A percentile compares a stretch with the other conserved stretches of the same genome.
Conservation (phyloP, 768 basidiomycete species). For the button mushroom (Agaricus bisporus) region DNA sequence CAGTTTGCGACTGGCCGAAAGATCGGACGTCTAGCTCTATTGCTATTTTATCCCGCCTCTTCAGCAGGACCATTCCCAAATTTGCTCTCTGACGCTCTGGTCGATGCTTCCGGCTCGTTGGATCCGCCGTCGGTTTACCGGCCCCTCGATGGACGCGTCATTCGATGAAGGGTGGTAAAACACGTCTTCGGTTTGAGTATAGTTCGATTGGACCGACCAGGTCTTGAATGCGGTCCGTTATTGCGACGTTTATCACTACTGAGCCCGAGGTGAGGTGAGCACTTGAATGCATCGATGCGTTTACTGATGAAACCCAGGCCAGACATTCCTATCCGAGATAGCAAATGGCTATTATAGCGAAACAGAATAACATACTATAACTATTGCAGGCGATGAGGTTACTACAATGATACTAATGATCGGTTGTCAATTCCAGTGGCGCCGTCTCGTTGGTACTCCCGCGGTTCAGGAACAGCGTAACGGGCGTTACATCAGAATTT, state of each 20-base stretch:
- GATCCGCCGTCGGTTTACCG: constrained; percentile 13
- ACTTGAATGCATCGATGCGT: constrained; percentile 1
- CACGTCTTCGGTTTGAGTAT: constrained; percentile 63
- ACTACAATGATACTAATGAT: not conserved
- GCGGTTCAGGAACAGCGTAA: not conserved
- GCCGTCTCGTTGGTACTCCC: not conserved
- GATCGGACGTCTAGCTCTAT: constrained; percentile 6
- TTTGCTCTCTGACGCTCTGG: too few species aligned
- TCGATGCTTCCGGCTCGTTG: too few species aligned
- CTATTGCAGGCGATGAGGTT: not conserved
- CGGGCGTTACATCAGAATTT: not conserved
- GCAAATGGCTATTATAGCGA: not conserved
- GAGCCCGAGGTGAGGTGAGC: constrained; percentile 40
- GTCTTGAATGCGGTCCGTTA: constrained; percentile 77
- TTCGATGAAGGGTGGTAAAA: constrained; percentile 76
- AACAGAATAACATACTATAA: not conserved
- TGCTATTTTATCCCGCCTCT: constrained; percentile 26
- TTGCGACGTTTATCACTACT: constrained; percentile 72
- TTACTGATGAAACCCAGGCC: constrained; percentile 6
- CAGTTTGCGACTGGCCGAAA: constrained; percentile 4
- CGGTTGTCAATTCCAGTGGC: not conserved
- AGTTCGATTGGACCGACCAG: constrained; percentile 57
- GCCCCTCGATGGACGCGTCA: constrained; percentile 68
- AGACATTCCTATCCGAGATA: not conserved
- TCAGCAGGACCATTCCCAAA: too few species aligned